These are phyloP conservation scores for Talaromyces trachyspermus DNA, from an alignment of 495 filamentous ascomycete species.

Conservation along the genomic window DNA sequence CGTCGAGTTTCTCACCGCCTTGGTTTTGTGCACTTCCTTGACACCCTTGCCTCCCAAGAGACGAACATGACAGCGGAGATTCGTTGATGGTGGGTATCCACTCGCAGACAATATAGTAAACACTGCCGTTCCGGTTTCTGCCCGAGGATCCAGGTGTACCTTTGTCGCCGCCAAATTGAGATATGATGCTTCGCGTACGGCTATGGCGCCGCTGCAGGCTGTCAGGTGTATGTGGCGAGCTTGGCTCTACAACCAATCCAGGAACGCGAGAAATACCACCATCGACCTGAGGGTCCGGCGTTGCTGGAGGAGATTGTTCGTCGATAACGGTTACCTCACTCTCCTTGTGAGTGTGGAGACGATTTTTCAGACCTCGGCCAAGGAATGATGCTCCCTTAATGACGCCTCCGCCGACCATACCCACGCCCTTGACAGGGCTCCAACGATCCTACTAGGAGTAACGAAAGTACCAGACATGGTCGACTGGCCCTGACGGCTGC, in stretches of 20 bases:
- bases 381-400: constrained; percentile 84
- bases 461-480: constrained; percentile 93
- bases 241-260: constrained; percentile 17
- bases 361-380: constrained; percentile 62
- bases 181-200: constrained; percentile 62
- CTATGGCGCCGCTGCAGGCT: constrained; percentile 42
- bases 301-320: constrained; percentile 22
- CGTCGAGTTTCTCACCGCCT: constrained; percentile 54
- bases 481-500: constrained; percentile 80
- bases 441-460: constrained; percentile 84
- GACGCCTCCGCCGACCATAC: constrained; percentile 71
- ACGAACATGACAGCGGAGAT: constrained; percentile 71
- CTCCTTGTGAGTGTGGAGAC: constrained; percentile 49
- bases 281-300: constrained; percentile 25
- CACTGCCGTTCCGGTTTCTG: constrained; percentile 64
- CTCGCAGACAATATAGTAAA: constrained; percentile 74
- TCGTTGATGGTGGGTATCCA: constrained; percentile 69
- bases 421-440: constrained; percentile 89
- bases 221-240: constrained; percentile 29
- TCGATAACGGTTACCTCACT: constrained; percentile 43
- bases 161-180: constrained; percentile 35
- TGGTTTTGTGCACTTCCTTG: constrained; percentile 83
- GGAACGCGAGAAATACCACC: constrained; percentile 28
- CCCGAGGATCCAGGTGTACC: constrained; percentile 45
- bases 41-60: constrained; percentile 55